Base-by-base conservation (phyloP, 495 filamentous ascomycete species). In the Tuber magnatum region DNA sequence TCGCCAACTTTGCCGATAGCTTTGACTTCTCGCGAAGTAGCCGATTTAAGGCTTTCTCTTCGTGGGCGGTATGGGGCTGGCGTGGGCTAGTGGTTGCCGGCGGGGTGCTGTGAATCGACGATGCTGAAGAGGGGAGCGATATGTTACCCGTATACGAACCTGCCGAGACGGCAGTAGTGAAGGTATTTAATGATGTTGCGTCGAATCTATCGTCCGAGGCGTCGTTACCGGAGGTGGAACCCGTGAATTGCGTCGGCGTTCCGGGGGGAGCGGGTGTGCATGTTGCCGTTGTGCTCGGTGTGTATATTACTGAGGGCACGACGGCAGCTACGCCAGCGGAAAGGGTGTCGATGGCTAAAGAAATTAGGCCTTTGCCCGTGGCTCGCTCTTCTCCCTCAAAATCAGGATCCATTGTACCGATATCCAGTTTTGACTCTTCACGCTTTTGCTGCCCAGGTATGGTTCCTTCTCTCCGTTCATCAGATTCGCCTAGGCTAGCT, bases 11-110 rank as follows among this genome's bases (percentile, higher is more conserved):
- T 56, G 90, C 88, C 35, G 93, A 88, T 3, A 92, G 85, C 74
- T 91, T 90, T 56, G 86, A 86, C 75, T 91, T 91, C 74, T 90
- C 89, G 10, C 90, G 86, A 20, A 92, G 87, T 1, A 97, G 88
- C 77, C 94, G 95, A 56, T 85, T 84, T 3, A 97, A 86, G 16
- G 95, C 92, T 76, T 90, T 92, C 44, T 94, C 90, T 75, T 92
- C 86, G 61, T 86, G 86, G 0, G 85, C 83, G n/a, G 83, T 77
- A 46, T 84, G 85, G 78, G 73, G 70, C 83, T 82, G 39, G 82
- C 70, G 35, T 83, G 81, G n/a, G 71, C 56, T 35, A 71, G 14
- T 74, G 80, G 82, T 68, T 24, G 75, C 46, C 22, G 83, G 81
- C 12, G 77, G 77, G 43, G 77, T 61, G 39, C 48, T 79, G 38